Conservation (phyloP, 257 asterid genomes). For the Solanum clarkiae region DNA sequence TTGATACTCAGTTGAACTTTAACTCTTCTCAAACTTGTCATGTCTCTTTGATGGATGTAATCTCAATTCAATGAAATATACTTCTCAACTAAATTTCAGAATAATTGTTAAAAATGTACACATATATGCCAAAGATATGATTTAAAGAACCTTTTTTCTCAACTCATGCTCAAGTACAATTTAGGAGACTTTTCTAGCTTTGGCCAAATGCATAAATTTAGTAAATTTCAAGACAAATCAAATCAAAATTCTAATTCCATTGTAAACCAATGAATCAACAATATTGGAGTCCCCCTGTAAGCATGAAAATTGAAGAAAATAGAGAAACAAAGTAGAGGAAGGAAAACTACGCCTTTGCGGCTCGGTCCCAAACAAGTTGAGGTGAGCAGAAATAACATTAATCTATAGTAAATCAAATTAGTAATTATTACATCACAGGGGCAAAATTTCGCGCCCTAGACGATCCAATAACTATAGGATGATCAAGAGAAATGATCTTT, state of each 20-base stretch:
- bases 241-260: neutral
- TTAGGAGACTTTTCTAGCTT: no score
- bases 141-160: no score
- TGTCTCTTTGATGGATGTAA: no score
- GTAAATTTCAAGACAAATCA: neutral
- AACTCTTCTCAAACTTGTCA: no score
- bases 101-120: no score
- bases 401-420: neutral
- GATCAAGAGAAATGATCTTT: neutral
- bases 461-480: neutral
- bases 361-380: neutral
- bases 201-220: no score
- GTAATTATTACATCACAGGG: neutral
- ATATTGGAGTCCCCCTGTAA: neutral
- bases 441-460: neutral
- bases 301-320: neutral
- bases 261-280: neutral
- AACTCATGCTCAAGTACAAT: no score
- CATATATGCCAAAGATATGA: no score
- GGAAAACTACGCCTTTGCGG: neutral
- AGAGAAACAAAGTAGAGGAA: neutral
- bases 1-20: no score
- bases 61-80: no score
- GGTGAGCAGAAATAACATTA: neutral
- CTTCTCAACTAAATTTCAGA: no score